Conservation (phyloP, 176 grass and related monocot species). For the Oryza meridionalis region DNA sequence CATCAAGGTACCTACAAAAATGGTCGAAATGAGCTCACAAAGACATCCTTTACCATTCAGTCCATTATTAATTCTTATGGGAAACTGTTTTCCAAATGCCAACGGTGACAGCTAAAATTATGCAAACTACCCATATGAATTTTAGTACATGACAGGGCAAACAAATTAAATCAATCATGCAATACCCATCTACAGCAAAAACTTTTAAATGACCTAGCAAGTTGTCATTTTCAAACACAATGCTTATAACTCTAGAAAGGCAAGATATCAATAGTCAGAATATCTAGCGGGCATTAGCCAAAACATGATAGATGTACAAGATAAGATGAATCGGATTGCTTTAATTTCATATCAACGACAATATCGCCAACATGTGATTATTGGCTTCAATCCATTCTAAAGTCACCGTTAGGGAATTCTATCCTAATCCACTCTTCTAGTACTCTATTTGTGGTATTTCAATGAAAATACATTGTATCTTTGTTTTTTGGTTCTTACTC, state of each 20-base stretch:
- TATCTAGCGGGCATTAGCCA: constrained; percentile 22
- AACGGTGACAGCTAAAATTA: constrained; percentile 9
- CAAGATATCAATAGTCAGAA: constrained; percentile 17
- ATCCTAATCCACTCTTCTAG: constrained; percentile 30
- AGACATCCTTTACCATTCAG: not conserved
- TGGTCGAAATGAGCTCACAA: not conserved
- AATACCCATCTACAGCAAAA: not conserved
- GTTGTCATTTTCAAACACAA: constrained; percentile 25
- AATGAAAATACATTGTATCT: constrained; percentile 41
- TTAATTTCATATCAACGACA: constrained; percentile 39
- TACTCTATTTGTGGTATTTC: constrained; percentile 44
- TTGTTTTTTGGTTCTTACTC: constrained; percentile 32
- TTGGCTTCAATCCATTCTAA: constrained; percentile 43
- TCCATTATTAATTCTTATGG: not conserved
- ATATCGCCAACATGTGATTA: constrained; percentile 27
- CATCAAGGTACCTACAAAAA: not conserved
- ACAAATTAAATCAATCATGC: no score
- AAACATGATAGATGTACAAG: constrained; percentile 38
- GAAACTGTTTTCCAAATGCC: constrained; percentile 7
- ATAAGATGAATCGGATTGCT: constrained; percentile 27
- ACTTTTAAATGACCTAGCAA: not conserved
- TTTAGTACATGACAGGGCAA: not conserved
- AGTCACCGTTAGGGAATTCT: constrained; percentile 33
- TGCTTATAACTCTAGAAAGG: constrained; percentile 6
- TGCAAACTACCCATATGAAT: constrained; percentile 25